Evolutionary conservation across 176 grass and related monocot species (phyloP), one percentile per base, ranked within the genome.

Genomic region (Triticum urartu): DNA sequence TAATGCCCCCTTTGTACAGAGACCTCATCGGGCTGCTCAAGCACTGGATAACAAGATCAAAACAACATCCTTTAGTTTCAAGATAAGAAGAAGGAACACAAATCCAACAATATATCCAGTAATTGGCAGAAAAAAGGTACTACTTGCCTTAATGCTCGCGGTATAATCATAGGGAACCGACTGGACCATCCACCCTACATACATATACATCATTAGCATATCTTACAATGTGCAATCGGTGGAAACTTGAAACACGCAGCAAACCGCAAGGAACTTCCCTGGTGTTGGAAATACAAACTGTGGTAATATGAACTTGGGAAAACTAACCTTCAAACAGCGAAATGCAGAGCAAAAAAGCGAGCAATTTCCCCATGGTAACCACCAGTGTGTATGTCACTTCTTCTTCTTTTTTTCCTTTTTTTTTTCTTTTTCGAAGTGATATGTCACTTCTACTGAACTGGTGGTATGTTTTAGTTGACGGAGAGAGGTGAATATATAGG

Each of bases 111-210:
- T 47, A 13, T 47, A 42, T 42, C 43, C 43, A 47, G 43, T 47
- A 47, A 47, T 47, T 47, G 43, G 43, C 43, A 47, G 43, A 1
- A 47, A 47, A 47, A 47, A 47, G 14, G 45, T 48, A 14, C 2
- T 13, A 80, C 77, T 91, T 89, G 67, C 91, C 91, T 90, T 85
- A 11, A 89, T 76, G 83, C 87, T 88, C 77, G 91, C 94, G 9
- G 89, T 86, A 84, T 93, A 88, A 90, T 95, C 94, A 85, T 95
- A 95, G 68, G 88, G 64, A 30, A 95, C 36, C 18, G 94, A 89
- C 52, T 81, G 71, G 14, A 78, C 89, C 32, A 83, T 67, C 78
- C 74, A 77, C 7, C 82, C 86, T 78, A 50, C 8, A 56, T 33
- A 80, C 24, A 28, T 43, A 84, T 28, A 56, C 58, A 35, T 74